phyloP scores from a whole-genome alignment of 352 stramenopile genomes.

The Phytophthora sojae region DNA sequence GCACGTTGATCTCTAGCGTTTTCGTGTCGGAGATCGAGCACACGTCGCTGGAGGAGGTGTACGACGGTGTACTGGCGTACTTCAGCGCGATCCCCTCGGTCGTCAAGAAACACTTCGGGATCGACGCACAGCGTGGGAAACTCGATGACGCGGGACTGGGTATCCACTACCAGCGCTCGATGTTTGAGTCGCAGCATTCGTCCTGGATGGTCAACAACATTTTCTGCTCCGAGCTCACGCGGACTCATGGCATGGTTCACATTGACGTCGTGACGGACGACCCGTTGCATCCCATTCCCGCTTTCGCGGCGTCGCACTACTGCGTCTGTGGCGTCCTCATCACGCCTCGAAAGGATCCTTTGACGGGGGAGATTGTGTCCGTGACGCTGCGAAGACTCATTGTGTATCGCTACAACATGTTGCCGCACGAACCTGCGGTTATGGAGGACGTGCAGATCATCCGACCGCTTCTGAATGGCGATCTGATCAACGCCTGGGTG shows the following conservation, averaged over 20 bases:
- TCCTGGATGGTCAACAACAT: slow-evolving; percentile 40
- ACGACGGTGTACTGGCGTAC: slow-evolving; percentile 38
- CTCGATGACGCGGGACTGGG: slow-evolving; percentile 29
- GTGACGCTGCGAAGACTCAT: slow-evolving; percentile 44
- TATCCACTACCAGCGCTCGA: slow-evolving; percentile 43
- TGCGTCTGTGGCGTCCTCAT: slow-evolving; percentile 39
- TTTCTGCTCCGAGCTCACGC: slow-evolving; percentile 37
- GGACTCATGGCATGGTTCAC: slow-evolving; percentile 41
- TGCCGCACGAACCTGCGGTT: slow-evolving; percentile 31
- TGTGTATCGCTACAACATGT: slow-evolving; percentile 46
- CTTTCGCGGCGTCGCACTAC: slow-evolving; percentile 26
- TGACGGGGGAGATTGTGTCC: slow-evolving; percentile 18
- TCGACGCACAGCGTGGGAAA: slow-evolving; percentile 29
- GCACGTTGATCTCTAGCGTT: slow-evolving; percentile 45
- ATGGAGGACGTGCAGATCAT: neutral
- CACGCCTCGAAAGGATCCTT: slow-evolving; percentile 31
- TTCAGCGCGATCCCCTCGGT: slow-evolving; percentile 33
- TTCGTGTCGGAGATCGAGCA: slow-evolving; percentile 50
- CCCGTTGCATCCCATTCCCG: slow-evolving; percentile 31
- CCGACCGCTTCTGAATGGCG: neutral
- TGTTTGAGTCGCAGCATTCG: slow-evolving; percentile 28
- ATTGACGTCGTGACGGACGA: slow-evolving; percentile 45
- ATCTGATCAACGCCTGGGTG: neutral
- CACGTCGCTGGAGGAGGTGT: slow-evolving; percentile 46
- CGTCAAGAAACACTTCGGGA: slow-evolving; percentile 47